Base-by-base conservation (phyloP, 2,329 filamentous ascomycete genomes). In the Exophiala xenobiotica region DNA sequence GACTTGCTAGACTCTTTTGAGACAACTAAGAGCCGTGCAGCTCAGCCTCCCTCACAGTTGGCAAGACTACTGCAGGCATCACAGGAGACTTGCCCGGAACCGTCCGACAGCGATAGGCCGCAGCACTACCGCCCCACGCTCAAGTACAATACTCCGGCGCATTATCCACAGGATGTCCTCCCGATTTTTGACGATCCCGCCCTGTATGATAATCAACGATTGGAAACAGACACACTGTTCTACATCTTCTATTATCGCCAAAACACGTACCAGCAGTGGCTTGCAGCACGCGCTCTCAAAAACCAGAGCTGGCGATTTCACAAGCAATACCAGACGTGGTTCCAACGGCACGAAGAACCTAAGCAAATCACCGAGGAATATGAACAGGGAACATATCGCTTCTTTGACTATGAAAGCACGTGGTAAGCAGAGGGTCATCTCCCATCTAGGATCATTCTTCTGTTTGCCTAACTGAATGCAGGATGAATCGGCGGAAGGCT, bases 271-370 rank as follows among this genome's bases (percentile, higher is more conserved):
- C 91, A 97, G 69, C 93, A 99, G 68, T 96, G 91, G 67, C 79
- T 97, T 53, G 90, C 93, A 1, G 93, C 93, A 11, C 96, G 95
- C 72, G 90, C 93, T n/a, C 76, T 99, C 46, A 99, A 99, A 74
- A 88, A 92, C 61, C 93, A 99, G 71, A 96, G 91, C 71, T 99
- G 93, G 93, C 82, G 93, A 50, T 99, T 99, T 70, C 93, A 99
- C 74, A 99, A 99, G 77, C 93, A 97, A 70, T 99, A 99, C 68
- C 93, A 96, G 71, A 99, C 93, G 1, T 99, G 93, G 93, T 99
- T 99, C 67, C 93, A 99, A 71, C 82, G 93, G 45, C 93, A 99
- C 62, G 93, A 99, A 67, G 93, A 99, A 75, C 93, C 93, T 14
- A 99, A 99, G 78, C 91, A 85, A 63, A 99, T 99, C 66, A 97